Base-by-base conservation (phyloP, 2,329 filamentous ascomycete genomes). In the Cadophora sp. region DNA sequence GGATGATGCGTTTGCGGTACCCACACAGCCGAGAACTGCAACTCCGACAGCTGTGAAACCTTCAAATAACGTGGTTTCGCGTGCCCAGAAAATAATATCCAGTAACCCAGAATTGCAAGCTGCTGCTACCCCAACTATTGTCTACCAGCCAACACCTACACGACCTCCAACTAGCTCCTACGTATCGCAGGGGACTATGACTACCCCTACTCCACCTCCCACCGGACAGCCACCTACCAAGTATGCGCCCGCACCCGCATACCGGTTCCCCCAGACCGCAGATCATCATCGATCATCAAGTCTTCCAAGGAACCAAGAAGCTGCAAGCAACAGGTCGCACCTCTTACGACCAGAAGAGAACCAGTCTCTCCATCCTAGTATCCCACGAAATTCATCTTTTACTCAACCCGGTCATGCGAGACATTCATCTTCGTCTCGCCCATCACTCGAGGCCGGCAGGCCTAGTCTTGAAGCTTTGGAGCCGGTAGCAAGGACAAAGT, bases 151-250 rank as follows among this genome's bases (percentile, higher is more conserved):
- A 60, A 74, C 73, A 16, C 75, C 75, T 22, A 73, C 70, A 58
- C 71, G 74, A 59, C 80, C 85, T 58, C 65, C 75, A 51, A 85
- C 90, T 22, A 70, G 59, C 14, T 69, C 70, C 8, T 76, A 76
- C 83, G 85, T 89, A 9, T 91, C 89, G 11, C 90, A 88, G 65
- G 94, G 93, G 14, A 96, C 93, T 0, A 95, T 96, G 89, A 97
- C 94, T 3, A 84, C 82, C 13, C 85, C 88, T 1, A 81, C 84
- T 13, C 81, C 82, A 4, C 78, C 81, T 13, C 76, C 77, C 45
- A 62, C 63, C 61, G 67, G 60, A 51, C 59, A 72, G 59, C 67
- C 69, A 60, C 61, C 68, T 63, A 43, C 68, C 51, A 69, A 74
- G 67, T 70, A 73, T 68, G 65, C 59, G 56, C 67, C 73, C 13